Evolutionary conservation across 192 early-diverging fungal species (phyloP).

Genomic region (Spizellomyces punctatus): DNA sequence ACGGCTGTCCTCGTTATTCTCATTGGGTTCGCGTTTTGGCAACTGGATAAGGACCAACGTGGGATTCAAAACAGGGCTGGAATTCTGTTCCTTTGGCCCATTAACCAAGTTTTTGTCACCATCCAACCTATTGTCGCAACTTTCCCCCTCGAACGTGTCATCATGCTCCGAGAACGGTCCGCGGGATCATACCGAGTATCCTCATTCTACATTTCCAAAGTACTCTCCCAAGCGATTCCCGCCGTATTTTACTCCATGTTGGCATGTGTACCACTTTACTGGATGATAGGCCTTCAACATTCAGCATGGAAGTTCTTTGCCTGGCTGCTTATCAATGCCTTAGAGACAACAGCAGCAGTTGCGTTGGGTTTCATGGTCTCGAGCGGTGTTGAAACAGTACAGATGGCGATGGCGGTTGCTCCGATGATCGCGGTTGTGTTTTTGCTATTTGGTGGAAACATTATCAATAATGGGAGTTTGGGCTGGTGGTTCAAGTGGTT

Average conservation of each 20-base stretch:
- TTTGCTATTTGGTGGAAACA: conserved; percentile 45
- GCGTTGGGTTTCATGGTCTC: conserved; percentile 42
- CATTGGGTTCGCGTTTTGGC: conserved; percentile 60
- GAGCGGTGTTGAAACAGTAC: conserved; percentile 36
- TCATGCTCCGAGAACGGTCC: conserved; percentile 67
- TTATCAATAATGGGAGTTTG: conserved; percentile 29
- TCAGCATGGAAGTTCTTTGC: conserved; percentile 19
- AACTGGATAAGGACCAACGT: conserved; percentile 46
- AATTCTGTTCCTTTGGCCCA: conserved; percentile 41
- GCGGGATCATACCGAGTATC: conserved; percentile 67
- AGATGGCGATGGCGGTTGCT: conserved; percentile 43
- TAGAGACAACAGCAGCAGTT: conserved; percentile 22
- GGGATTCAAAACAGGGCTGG: conserved; percentile 67
- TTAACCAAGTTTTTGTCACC: conserved; percentile 25
- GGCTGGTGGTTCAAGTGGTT: conserved; percentile 34
- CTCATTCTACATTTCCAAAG: conserved; percentile 65
- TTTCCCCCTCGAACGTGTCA: conserved; percentile 49
- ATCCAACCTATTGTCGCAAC: conserved; percentile 54
- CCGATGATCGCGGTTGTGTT: conserved; percentile 48
- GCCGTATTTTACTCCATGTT: conserved; percentile 5
- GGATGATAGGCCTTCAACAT: conserved; percentile 31
- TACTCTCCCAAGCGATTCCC: conserved; percentile 51
- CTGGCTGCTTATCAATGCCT: conserved; percentile 10
- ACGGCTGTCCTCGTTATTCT: conserved; percentile 37
- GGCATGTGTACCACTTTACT: conserved; percentile 22